Base-by-base conservation (phyloP, 2,329 filamentous ascomycete species). In the Chalaropsis thielavioides region DNA sequence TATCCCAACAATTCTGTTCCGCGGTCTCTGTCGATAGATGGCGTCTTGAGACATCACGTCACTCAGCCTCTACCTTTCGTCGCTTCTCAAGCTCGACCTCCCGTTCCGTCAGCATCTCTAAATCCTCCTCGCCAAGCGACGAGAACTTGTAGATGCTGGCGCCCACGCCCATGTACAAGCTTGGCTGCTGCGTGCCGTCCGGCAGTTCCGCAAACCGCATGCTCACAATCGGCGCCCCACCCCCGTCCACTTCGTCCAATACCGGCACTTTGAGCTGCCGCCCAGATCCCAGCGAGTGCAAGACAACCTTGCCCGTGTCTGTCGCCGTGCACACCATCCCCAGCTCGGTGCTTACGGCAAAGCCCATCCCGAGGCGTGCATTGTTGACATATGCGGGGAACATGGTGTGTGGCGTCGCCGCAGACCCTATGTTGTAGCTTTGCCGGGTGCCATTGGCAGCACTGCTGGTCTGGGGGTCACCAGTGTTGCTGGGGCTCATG, bases 281-380 rank as follows among this genome's bases (percentile, higher is more conserved):
- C 0, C 82, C 82, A 1, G 77, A 78, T 7, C 68, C 69, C 6
- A 81, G 70, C 8, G 81, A 83, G 68, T 81, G 83, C 13, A 84
- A 68, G 1, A 69, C 75, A 0, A 84, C 73, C 0, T 72, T 76
- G 11, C 76, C 77, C 60, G 80, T 75, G 46, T 81, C 78, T 59
- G 82, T 80, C 0, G 79, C 81, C 0, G 82, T 79, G 0, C 82
- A 83, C 3, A 82, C 77, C 27, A 81, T 68, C 13, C 80, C 80
- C 7, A 77, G 71, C n/a, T 75, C 74, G 0, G 72, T 60, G 65
- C 79, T 76, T 3, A 80, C 76, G 63, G 82, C 81, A 68, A 84
- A 77, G 0, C 82, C 83, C 10, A 80, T 75, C 19, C 77, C 71
- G 51, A 78, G 71, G 54, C 78, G 76, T 0, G 78, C 77, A 0